Conservation (phyloP, 83 land plant species). For the Larix sibirica region DNA sequence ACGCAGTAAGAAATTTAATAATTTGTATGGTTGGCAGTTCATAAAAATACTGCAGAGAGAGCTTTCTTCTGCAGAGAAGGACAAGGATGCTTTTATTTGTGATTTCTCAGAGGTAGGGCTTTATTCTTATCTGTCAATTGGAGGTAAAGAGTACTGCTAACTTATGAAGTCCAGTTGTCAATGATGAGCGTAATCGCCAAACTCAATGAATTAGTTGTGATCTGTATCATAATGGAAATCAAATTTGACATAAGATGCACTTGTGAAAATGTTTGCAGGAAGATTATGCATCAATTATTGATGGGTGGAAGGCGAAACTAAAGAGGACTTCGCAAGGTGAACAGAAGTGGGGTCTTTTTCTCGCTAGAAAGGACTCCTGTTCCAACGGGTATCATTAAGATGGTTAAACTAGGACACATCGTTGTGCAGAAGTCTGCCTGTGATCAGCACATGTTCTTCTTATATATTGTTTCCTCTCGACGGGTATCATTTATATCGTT, state of each 20-base stretch:
- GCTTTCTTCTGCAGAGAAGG: conserved; percentile 61
- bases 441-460: too few relatives aligned
- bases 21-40: conserved; percentile 50
- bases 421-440: too few relatives aligned
- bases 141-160: background rate
- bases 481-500: too few relatives aligned
- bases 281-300: conserved; percentile 84
- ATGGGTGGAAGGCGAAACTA: conserved; percentile 94
- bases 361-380: conserved; percentile 51
- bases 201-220: background rate
- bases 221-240: background rate
- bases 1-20: background rate
- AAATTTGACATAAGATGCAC: background rate
- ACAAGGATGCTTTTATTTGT: conserved; percentile 63
- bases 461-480: too few relatives aligned
- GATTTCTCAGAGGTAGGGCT: conserved; percentile 87
- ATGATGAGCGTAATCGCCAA: background rate
- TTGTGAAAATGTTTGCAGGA: conserved; percentile 53
- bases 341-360: conserved; percentile 97
- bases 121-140: background rate
- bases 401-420: too few relatives aligned
- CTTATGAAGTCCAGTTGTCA: background rate
- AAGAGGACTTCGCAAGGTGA: conserved; percentile 71
- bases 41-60: conserved; percentile 73
- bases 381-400: too few relatives aligned